Evolutionary conservation across 306 rosid genomes (phyloP), one percentile per base, ranked within the genome.

Genomic region (Malus fusca): DNA sequence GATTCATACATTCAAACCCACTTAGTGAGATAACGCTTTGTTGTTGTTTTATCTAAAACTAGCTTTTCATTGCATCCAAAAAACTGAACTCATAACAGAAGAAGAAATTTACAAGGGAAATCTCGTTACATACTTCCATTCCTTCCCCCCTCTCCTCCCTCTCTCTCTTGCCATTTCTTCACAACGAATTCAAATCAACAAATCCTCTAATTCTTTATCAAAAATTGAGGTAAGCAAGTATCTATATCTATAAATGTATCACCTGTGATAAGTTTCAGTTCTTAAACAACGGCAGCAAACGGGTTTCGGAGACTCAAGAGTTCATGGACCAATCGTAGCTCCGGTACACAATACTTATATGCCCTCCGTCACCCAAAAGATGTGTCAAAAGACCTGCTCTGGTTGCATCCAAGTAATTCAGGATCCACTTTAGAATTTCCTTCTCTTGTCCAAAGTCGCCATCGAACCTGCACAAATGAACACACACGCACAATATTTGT

Each of bases 311-410:
- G 17, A 30, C 15, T 87, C 84, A 95, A 58, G 87, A 85, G 82
- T 89, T 90, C 77, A 87, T 17, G 59, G 97, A 90, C 97, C 96
- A 89, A 79, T 92, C 86, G 66, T 80, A 96, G 68, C 75, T 84
- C 76, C 85, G 88, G 84, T 90, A 92, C 8, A 85, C 82, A 40
- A 96, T 82, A 75, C 75, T 76, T 79, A 88, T 69, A n/a, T 93
- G 86, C n/a, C 91, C 92, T 51, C 80, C 86, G 48, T 96, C 99
- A 43, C 85, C 79, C 85, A 92, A 37, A 53, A 96, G 91, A 85
- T 96, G 99, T 35, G 96, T 87, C 89, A 92, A 79, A 66, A 90
- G 87, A n/a, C 99, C 99, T 10, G 99, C 88, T 83, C 88, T 89
- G 61, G 86, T 90, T 74, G 97, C 91, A 70, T 88, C 84, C 87